A percentile compares a stretch with the other conserved stretches of the same genome.
Conservation (phyloP, 768 basidiomycete genomes). For the Suillus fuscotomentosus region DNA sequence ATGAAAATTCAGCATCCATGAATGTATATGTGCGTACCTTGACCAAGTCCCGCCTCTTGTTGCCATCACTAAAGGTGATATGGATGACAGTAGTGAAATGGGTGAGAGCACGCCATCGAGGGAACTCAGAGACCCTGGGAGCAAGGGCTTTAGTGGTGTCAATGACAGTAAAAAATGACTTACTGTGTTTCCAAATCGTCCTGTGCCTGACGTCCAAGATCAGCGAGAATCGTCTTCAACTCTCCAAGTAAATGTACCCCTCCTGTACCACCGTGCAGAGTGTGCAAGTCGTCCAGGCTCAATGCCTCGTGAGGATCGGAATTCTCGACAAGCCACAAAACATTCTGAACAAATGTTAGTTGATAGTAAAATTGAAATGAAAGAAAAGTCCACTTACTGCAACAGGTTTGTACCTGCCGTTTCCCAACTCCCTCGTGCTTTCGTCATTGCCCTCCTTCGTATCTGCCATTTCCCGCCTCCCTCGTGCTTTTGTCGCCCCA, state of each 20-base stretch:
- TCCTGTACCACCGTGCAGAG: conserved; percentile 29
- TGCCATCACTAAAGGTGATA: conserved; percentile 33
- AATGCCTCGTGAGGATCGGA: conserved; percentile 34
- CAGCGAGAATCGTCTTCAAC: conserved; percentile 20
- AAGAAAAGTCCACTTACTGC: background rate
- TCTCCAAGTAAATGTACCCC: conserved; percentile 29
- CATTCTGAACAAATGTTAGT: too few species aligned
- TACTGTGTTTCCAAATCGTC: background rate
- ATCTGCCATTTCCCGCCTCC: too few species aligned
- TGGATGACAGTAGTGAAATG: conserved; percentile 28
- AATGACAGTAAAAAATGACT: too few species aligned
- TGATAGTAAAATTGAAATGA: too few species aligned
- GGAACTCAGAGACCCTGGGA: conserved; percentile 27
- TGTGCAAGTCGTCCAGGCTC: conserved; percentile 39
- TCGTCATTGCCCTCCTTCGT: too few species aligned
- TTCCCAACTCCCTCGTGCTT: too few species aligned
- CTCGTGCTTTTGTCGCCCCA: too few species aligned
- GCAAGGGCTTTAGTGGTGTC: background rate
- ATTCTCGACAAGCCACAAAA: conserved; percentile 28
- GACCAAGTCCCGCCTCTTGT: conserved; percentile 35
- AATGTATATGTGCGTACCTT: conserved; percentile 21
- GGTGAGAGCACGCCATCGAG: conserved; percentile 33
- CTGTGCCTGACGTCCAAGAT: conserved; percentile 1
- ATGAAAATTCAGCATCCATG: too few species aligned
- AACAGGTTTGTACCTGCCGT: background rate